phyloP scores from a whole-genome alignment of 2,329 filamentous ascomycete species.

The Claviceps sp. region DNA sequence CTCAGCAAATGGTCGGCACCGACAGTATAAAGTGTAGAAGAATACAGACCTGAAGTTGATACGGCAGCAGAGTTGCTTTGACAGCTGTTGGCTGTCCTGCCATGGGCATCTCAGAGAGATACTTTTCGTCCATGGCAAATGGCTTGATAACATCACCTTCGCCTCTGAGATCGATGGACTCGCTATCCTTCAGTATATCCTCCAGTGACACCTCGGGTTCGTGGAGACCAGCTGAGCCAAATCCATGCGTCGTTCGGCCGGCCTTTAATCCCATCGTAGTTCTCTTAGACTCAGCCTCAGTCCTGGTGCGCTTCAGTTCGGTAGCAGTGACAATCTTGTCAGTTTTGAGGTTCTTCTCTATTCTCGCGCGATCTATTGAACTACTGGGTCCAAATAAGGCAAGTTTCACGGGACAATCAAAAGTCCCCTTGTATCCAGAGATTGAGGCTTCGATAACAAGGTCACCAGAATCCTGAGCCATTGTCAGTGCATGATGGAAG shows the following conservation, averaged over 20 bases:
- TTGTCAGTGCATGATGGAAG: background rate
- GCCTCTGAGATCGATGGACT: slow-evolving; percentile 53
- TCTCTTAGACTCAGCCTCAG: slow-evolving; percentile 39
- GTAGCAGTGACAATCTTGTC: slow-evolving; percentile 50
- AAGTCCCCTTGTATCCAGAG: slow-evolving; percentile 50
- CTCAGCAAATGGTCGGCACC: slow-evolving; percentile 9
- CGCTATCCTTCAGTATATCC: slow-evolving; percentile 51
- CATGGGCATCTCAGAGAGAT: slow-evolving; percentile 58
- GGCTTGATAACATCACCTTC: slow-evolving; percentile 53
- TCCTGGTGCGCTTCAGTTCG: slow-evolving; percentile 40
- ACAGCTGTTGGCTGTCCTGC: slow-evolving; percentile 54
- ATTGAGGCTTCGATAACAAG: slow-evolving; percentile 57
- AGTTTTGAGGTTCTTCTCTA: slow-evolving; percentile 49
- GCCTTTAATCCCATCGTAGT: slow-evolving; percentile 27
- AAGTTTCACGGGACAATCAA: slow-evolving; percentile 59
- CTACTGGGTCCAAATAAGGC: slow-evolving; percentile 56
- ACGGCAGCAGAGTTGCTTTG: slow-evolving; percentile 57
- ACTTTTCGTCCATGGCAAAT: slow-evolving; percentile 57
- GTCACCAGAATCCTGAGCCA: slow-evolving; percentile 36
- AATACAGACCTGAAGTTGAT: slow-evolving; percentile 49
- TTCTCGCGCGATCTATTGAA: slow-evolving; percentile 30
- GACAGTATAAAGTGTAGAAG: background rate
- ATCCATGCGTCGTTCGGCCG: slow-evolving; percentile 24
- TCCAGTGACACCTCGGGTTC: slow-evolving; percentile 38
- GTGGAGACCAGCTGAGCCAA: slow-evolving; percentile 14